phyloP scores from a whole-genome alignment of 2,329 filamentous ascomycete genomes.

The Tolypocladium album region DNA sequence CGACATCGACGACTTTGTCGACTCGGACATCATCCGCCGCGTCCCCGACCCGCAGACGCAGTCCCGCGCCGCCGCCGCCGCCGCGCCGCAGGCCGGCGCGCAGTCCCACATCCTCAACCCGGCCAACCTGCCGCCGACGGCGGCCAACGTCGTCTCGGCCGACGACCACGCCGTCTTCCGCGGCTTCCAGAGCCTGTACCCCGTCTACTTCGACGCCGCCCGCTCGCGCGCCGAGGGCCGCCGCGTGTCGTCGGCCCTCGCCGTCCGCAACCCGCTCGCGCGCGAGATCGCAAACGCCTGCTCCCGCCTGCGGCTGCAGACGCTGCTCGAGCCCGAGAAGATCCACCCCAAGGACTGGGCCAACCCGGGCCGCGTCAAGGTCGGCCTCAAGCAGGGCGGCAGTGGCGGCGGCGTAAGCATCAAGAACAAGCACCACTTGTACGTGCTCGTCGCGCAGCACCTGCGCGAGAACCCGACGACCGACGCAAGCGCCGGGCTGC shows the following conservation, averaged over 20 bases:
- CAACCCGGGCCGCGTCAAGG: constrained; percentile 83
- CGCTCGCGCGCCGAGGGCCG: constrained; percentile 70
- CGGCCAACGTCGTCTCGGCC: constrained; percentile 17
- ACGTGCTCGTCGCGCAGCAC: constrained; percentile 67
- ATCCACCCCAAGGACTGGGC: constrained; percentile 94
- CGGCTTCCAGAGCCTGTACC: constrained; percentile 83
- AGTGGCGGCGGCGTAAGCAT: constrained; percentile 33
- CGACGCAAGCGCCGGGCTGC: constrained; percentile 54
- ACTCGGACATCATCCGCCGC: constrained; percentile 44
- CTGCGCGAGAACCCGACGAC: constrained; percentile 70
- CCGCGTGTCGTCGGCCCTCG: constrained; percentile 60
- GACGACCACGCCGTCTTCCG: constrained; percentile 51
- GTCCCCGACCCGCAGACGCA: constrained; percentile 20
- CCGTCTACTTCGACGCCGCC: constrained; percentile 81
- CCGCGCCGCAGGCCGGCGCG: constrained; percentile 10
- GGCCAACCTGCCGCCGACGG: constrained; percentile 18
- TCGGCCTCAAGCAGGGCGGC: constrained; percentile 51
- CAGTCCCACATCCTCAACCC: constrained; percentile 15
- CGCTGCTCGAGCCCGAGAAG: constrained; percentile 84
- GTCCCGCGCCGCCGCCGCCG: constrained; percentile 15
- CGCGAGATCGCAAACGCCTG: constrained; percentile 84
- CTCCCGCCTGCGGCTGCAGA: constrained; percentile 56
- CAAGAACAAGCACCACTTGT: constrained; percentile 78
- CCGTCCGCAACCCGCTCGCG: constrained; percentile 77
- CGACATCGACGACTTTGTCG: constrained; percentile 59